Conservation (phyloP, 2,329 filamentous ascomycete species). For the Nemania abortiva region DNA sequence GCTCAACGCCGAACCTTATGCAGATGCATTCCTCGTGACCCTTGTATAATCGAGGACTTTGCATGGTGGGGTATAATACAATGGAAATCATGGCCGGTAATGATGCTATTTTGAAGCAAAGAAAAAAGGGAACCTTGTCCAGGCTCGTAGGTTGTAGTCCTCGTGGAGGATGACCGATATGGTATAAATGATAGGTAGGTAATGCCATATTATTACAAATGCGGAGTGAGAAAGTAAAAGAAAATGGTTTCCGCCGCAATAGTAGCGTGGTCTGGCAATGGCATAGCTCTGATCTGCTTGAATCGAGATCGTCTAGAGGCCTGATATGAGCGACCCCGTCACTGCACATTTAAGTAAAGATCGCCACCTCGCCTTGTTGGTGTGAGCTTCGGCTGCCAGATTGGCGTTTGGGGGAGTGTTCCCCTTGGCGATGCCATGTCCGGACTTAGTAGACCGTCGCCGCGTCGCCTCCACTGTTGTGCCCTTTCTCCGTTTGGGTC, state of each 20-base stretch:
- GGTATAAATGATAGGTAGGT: slow-evolving; percentile 15
- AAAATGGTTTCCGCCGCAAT: not conserved
- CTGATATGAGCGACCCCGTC: slow-evolving; percentile 21
- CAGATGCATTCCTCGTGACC: slow-evolving; percentile 22
- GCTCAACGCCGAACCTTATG: slow-evolving; percentile 27
- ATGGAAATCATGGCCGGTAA: slow-evolving; percentile 6
- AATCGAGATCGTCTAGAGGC: not conserved
- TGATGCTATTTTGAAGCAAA: slow-evolving; percentile 17
- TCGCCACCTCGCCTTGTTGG: slow-evolving; percentile 75
- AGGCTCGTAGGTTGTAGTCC: not conserved
- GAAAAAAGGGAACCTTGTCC: not conserved
- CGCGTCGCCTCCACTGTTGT: slow-evolving; percentile 46
- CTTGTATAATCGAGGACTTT: slow-evolving; percentile 2
- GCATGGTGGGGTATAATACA: slow-evolving; percentile 37
- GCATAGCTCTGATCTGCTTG: not conserved
- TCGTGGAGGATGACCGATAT: slow-evolving; percentile 24
- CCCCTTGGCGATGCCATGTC: slow-evolving; percentile 43
- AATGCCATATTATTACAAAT: slow-evolving; percentile 20
- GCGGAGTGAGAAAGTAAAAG: not conserved
- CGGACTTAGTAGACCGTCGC: slow-evolving; percentile 41
- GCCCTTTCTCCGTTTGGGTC: slow-evolving; percentile 45
- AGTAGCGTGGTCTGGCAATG: not conserved
- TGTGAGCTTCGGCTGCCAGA: slow-evolving; percentile 74
- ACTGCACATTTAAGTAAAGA: slow-evolving; percentile 69
- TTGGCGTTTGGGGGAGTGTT: slow-evolving; percentile 61